These are phyloP conservation scores for Sporopachydermia lactativora DNA, from an alignment of 805 yeast species.

Conservation along the genomic window DNA sequence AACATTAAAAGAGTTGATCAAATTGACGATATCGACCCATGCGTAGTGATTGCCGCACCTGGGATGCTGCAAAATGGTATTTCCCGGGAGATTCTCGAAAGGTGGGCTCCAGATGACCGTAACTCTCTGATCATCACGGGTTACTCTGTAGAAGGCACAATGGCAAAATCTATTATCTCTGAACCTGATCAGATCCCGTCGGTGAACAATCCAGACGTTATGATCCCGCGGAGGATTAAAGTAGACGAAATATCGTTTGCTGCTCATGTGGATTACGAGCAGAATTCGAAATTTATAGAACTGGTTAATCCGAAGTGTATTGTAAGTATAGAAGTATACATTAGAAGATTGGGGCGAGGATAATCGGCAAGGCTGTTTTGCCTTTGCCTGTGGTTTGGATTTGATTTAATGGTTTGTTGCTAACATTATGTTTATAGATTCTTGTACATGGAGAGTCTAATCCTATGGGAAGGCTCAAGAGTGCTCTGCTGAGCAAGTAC, in stretches of 20 bases:
- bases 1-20: constrained; percentile 67
- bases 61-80: constrained; percentile 98
- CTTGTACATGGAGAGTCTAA: constrained; percentile 95
- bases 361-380: too few species aligned
- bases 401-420: too few species aligned
- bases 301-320: constrained; percentile 72
- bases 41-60: constrained; percentile 93
- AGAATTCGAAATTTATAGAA: constrained; percentile 84
- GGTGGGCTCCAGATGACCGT: constrained; percentile 96
- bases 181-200: constrained; percentile 92
- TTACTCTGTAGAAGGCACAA: constrained; percentile 95
- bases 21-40: constrained; percentile 88
- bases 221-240: constrained; percentile 73
- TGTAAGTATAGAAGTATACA: too few species aligned
- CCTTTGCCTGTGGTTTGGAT: too few species aligned
- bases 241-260: constrained; percentile 96
- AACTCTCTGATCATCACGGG: constrained; percentile 86
- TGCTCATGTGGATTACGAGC: constrained; percentile 97
- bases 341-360: too few species aligned
- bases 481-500: constrained; percentile 82
- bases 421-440: too few species aligned
- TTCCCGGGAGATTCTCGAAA: constrained; percentile 78
- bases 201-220: constrained; percentile 59
- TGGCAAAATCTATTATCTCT: constrained; percentile 80
- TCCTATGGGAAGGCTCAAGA: constrained; percentile 96